Percentiles rank a stretch among this genome's conserved stretches.
Evolutionary conservation across 306 rosid genomes (phyloP).

Genomic region (Corylus avellana): DNA sequence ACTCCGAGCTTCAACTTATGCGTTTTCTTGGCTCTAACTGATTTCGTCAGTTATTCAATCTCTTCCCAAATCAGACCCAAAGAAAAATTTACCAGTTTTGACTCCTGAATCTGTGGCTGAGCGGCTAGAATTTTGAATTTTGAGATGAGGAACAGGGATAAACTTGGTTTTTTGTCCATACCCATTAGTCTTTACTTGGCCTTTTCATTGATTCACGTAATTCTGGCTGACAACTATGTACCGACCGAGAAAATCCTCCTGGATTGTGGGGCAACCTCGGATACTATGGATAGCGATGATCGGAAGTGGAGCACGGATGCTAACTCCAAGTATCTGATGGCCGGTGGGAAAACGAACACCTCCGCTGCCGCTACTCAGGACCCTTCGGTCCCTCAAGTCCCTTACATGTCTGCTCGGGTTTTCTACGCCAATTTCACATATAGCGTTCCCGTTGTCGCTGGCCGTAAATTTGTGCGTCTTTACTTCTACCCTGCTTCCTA

Average conservation of each 20-base stretch:
- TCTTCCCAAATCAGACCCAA: neutral
- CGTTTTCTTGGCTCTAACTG: neutral
- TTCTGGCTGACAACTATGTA: slow-evolving; percentile 49
- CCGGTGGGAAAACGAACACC: slow-evolving; percentile 30
- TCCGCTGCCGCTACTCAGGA: slow-evolving; percentile 61
- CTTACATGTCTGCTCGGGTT: slow-evolving; percentile 73
- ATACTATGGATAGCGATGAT: slow-evolving; percentile 50
- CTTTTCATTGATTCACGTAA: slow-evolving; percentile 29
- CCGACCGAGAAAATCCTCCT: slow-evolving; percentile 67
- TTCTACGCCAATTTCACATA: slow-evolving; percentile 60
- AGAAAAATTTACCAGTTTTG: neutral
- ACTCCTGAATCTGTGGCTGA: neutral
- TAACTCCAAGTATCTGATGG: slow-evolving; percentile 54
- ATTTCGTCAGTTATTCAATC: neutral
- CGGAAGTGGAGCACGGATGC: slow-evolving; percentile 70
- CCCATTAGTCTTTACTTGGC: slow-evolving; percentile 35
- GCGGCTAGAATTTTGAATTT: neutral
- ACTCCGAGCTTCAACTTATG: neutral
- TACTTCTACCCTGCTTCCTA: slow-evolving; percentile 80
- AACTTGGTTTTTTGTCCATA: slow-evolving; percentile 14
- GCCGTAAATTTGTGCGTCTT: slow-evolving; percentile 73
- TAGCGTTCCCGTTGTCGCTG: slow-evolving; percentile 66
- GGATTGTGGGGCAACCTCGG: slow-evolving; percentile 72
- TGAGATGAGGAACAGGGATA: slow-evolving; percentile 38
- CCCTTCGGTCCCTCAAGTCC: slow-evolving; percentile 66